Conservation (phyloP, 768 basidiomycete species). For the Suillus variegatus region DNA sequence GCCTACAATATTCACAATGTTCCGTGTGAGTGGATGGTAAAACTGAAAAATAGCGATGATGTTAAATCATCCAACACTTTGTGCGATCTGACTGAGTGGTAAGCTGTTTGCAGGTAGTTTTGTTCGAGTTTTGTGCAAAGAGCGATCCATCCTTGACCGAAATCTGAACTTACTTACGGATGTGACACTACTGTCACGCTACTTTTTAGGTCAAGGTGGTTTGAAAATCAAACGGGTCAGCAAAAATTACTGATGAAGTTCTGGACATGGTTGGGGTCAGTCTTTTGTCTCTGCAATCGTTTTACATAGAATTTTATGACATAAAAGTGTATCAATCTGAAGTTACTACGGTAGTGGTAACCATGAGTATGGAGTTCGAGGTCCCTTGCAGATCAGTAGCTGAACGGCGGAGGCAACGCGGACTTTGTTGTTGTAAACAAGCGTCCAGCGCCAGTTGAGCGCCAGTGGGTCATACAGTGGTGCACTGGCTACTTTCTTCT, state of each 20-base stretch:
- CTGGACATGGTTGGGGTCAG: background rate
- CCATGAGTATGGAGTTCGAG: background rate
- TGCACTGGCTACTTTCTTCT: too few species aligned
- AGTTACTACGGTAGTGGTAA: background rate
- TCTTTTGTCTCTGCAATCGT: background rate
- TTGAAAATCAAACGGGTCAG: background rate
- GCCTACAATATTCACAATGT: background rate
- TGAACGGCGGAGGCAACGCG: background rate
- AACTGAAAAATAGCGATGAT: background rate
- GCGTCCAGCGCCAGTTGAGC: too few species aligned
- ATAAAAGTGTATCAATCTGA: background rate
- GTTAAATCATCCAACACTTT: background rate
- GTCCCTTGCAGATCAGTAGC: background rate
- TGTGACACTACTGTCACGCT: conserved; percentile 38
- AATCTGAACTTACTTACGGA: conserved; percentile 37
- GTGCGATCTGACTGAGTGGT: conserved; percentile 1
- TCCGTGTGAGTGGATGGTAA: background rate
- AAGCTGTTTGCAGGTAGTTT: conserved; percentile 11
- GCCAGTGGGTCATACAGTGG: background rate
- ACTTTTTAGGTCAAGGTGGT: conserved; percentile 16
- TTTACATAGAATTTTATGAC: background rate
- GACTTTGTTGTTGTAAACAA: background rate
- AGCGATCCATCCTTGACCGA: conserved; percentile 27
- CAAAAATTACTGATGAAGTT: background rate
- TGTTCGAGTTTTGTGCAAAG: conserved; percentile 26